Evolutionary conservation across 176 grass and related monocot genomes (phyloP).

Genomic region (Otatea glauca): DNA sequence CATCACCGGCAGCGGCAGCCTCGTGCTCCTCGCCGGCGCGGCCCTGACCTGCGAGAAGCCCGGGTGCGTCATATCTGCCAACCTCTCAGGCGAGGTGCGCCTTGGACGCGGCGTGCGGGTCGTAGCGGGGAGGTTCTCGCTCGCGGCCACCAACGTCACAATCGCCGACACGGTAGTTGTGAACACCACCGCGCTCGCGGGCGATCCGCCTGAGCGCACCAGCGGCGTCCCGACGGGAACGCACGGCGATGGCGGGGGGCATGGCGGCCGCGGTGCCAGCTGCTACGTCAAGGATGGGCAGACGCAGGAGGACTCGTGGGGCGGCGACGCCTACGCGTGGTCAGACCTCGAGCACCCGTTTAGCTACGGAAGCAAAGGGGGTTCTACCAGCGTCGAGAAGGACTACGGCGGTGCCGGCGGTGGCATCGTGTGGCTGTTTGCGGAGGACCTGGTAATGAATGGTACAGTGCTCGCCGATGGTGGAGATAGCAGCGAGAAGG

Average conservation of each 20-base stretch:
- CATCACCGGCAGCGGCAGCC: constrained; percentile 81
- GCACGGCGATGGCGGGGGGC: constrained; percentile 87
- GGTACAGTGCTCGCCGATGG: constrained; percentile 77
- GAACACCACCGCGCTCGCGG: constrained; percentile 73
- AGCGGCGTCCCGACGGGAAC: constrained; percentile 83
- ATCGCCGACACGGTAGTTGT: constrained; percentile 73
- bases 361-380: constrained; percentile 89
- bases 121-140: constrained; percentile 62
- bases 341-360: constrained; percentile 65
- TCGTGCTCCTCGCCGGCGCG: constrained; percentile 64
- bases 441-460: constrained; percentile 71
- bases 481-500: constrained; percentile 70
- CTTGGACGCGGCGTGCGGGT: constrained; percentile 61
- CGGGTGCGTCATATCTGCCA: constrained; percentile 72
- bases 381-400: constrained; percentile 86
- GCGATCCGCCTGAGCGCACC: constrained; percentile 76
- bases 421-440: constrained; percentile 79
- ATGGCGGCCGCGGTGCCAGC: constrained; percentile 86
- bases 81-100: constrained; percentile 72
- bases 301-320: constrained; percentile 98
- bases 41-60: constrained; percentile 67
- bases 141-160: constrained; percentile 70
- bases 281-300: constrained; percentile 86
- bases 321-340: constrained; percentile 92
- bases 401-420: constrained; percentile 84